These are phyloP conservation scores for Pythium pyrilobum DNA, from an alignment of 352 stramenopile genomes.

Conservation along the genomic window DNA sequence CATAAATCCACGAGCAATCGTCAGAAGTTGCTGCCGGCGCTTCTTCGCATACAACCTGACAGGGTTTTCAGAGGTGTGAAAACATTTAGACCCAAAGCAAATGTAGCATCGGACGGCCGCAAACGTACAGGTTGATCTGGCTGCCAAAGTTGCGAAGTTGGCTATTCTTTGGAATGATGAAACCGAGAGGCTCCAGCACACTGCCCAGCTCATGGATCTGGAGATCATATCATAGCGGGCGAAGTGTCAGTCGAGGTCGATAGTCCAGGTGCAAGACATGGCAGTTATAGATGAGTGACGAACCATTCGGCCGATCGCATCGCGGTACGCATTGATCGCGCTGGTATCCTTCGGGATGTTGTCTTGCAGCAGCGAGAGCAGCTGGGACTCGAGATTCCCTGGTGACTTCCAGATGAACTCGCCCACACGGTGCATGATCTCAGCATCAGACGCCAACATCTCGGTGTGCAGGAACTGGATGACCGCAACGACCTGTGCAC, in stretches of 20 bases:
- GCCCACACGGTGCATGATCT: slow-evolving; percentile 47
- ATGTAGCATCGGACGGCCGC: neutral
- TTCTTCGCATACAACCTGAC: slow-evolving; percentile 67
- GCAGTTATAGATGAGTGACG: neutral
- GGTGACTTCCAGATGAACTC: slow-evolving; percentile 69
- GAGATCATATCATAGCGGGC: neutral
- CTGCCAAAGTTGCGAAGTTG: slow-evolving; percentile 52
- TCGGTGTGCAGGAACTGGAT: slow-evolving; percentile 55
- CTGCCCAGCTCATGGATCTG: slow-evolving; percentile 51
- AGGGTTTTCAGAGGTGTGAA: neutral
- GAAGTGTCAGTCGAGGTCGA: neutral
- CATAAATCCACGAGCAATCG: slow-evolving; percentile 46
- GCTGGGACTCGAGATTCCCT: slow-evolving; percentile 58
- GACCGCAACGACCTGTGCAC: slow-evolving; percentile 35
- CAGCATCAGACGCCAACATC: slow-evolving; percentile 32
- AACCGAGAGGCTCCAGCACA: slow-evolving; percentile 38
- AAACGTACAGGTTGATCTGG: slow-evolving; percentile 53
- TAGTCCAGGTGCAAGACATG: neutral
- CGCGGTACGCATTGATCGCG: slow-evolving; percentile 42
- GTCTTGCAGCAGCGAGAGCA: slow-evolving; percentile 57
- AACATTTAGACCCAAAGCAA: neutral
- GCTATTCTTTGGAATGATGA: slow-evolving; percentile 42
- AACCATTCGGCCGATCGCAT: slow-evolving; percentile 37
- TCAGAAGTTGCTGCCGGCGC: slow-evolving; percentile 53
- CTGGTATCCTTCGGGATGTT: slow-evolving; percentile 62